These are phyloP conservation scores for Ophiosphaerella korrae DNA, from an alignment of 2,329 filamentous ascomycete species.

Conservation along the genomic window DNA sequence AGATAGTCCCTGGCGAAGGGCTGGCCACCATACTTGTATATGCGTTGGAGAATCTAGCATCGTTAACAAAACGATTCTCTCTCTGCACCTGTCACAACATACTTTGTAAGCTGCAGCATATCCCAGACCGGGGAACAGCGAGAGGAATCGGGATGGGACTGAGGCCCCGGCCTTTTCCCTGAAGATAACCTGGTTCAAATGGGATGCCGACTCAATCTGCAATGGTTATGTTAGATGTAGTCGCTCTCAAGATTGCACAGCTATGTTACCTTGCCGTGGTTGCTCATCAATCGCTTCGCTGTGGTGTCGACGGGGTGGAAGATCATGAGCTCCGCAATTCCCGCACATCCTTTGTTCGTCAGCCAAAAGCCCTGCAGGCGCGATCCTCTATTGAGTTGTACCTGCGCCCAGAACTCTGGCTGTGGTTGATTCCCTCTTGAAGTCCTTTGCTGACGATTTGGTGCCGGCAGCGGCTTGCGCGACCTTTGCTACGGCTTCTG, in stretches of 20 bases:
- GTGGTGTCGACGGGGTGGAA: constrained; percentile 89
- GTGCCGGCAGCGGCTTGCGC: constrained; percentile 35
- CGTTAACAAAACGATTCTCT: constrained; percentile 14
- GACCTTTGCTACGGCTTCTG: constrained; percentile 37
- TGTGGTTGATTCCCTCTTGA: constrained; percentile 85
- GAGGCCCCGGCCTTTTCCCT: constrained; percentile 80
- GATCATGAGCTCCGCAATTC: constrained; percentile 89
- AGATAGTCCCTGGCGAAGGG: constrained; percentile 93
- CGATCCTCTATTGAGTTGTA: constrained; percentile 48
- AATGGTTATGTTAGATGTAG: constrained; percentile 18
- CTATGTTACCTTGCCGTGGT: constrained; percentile 71
- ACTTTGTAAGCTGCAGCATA: constrained; percentile 98
- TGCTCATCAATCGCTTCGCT: constrained; percentile 99
- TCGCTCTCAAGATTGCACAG: background rate
- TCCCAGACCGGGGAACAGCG: constrained; percentile 93
- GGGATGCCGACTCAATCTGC: constrained; percentile 62
- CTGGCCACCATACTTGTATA: constrained; percentile 99
- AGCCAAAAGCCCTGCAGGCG: constrained; percentile 2
- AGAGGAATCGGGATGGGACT: constrained; percentile 80
- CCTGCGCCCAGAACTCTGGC: constrained; percentile 92
- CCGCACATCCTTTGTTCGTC: constrained; percentile 73
- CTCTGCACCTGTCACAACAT: constrained; percentile 13
- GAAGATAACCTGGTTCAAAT: constrained; percentile 92
- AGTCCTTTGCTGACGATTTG: constrained; percentile 59
- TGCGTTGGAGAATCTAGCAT: constrained; percentile 77